Conservation (phyloP, 2,329 filamentous ascomycete species). For the Fusarium continuum region DNA sequence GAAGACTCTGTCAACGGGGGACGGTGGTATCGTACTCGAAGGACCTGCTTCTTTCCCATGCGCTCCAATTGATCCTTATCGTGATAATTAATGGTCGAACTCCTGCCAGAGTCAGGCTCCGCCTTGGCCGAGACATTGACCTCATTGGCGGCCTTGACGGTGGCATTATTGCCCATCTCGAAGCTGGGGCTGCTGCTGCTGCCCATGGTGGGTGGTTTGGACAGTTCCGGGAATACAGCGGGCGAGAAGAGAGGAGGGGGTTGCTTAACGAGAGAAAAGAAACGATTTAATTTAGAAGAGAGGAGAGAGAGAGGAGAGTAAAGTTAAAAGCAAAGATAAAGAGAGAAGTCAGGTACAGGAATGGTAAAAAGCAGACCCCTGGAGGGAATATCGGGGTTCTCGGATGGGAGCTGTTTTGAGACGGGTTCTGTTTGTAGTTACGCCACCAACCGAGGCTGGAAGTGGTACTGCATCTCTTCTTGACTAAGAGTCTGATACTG, state of each 20-base stretch:
- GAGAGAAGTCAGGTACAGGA: neutral
- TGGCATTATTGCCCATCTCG: slow-evolving; percentile 38
- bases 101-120: slow-evolving; percentile 31
- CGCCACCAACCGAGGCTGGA: slow-evolving; percentile 17
- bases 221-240: neutral
- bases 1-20: fast-evolving
- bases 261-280: neutral
- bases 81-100: slow-evolving; percentile 21
- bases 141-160: slow-evolving; percentile 17
- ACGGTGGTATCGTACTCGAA: neutral
- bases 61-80: slow-evolving; percentile 42
- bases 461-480: neutral
- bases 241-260: neutral
- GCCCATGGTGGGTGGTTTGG: slow-evolving; percentile 21
- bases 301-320: neutral
- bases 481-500: neutral
- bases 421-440: neutral
- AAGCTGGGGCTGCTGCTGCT: slow-evolving; percentile 35
- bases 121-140: slow-evolving; percentile 12
- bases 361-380: slow-evolving; percentile 1
- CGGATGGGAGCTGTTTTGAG: neutral
- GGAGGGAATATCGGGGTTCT: neutral
- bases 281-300: neutral
- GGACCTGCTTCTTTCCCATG: slow-evolving; percentile 45
- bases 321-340: neutral